Conservation (phyloP, 2,329 filamentous ascomycete species). For the Raffaelea arxii region DNA sequence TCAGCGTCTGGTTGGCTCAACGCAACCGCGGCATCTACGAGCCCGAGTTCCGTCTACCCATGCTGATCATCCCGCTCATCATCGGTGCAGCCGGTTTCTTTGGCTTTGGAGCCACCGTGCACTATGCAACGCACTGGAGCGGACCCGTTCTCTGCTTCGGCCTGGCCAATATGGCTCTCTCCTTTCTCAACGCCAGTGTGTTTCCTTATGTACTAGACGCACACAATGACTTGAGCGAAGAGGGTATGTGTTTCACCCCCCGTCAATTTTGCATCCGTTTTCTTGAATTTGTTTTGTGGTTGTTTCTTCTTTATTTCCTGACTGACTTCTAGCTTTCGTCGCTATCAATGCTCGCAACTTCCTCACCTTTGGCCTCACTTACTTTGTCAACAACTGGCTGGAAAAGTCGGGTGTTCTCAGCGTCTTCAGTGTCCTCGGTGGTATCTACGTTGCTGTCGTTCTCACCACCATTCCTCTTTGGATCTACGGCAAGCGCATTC, state of each 20-base stretch:
- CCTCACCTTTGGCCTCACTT: constrained; percentile 35
- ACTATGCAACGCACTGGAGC: constrained; percentile 35
- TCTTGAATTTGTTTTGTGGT: no score
- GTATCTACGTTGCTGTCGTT: constrained; percentile 32
- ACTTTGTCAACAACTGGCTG: constrained; percentile 31
- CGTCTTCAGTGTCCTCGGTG: constrained; percentile 28
- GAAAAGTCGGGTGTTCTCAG: constrained; percentile 22
- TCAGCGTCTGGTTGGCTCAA: constrained; percentile 33
- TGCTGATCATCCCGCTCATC: constrained; percentile 29
- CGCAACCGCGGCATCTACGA: constrained; percentile 43
- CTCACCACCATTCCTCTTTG: constrained; percentile 37
- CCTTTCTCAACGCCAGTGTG: constrained; percentile 35
- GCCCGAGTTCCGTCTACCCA: constrained; percentile 39
- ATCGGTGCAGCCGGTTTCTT: constrained; percentile 34
- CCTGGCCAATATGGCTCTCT: constrained; percentile 36
- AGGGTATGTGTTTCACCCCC: constrained; percentile 18
- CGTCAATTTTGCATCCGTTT: no score
- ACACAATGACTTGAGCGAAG: constrained; percentile 30
- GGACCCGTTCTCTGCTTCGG: constrained; percentile 38
- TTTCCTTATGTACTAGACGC: constrained; percentile 42
- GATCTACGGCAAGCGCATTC: constrained; percentile 36
- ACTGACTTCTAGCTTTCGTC: constrained; percentile 27
- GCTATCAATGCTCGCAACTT: constrained; percentile 40
- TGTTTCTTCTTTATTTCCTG: neutral
- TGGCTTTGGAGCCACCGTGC: constrained; percentile 34